A percentile compares a stretch with the other conserved stretches of the same genome.
These are phyloP conservation scores for Aspergillus homomorphus DNA, from an alignment of 495 filamentous ascomycete species.

Conservation along the genomic window DNA sequence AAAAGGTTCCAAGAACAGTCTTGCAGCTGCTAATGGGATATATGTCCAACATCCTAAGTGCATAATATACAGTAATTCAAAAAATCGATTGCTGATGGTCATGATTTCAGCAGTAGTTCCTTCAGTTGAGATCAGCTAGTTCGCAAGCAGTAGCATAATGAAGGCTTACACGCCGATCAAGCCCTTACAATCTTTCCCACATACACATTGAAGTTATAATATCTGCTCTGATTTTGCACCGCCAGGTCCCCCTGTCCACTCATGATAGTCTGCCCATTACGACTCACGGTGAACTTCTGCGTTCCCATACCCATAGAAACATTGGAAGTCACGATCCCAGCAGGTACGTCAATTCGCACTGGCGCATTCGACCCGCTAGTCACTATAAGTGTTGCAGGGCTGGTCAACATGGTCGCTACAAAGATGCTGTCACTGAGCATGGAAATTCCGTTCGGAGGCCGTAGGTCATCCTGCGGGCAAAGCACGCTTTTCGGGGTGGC, in stretches of 20 bases:
- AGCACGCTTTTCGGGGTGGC: conserved; percentile 37
- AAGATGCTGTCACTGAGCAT: conserved; percentile 47
- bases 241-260: conserved; percentile 42
- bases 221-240: conserved; percentile 46
- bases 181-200: conserved; percentile 13
- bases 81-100: too few relatives aligned
- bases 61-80: too few relatives aligned
- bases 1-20: too few relatives aligned
- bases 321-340: conserved; percentile 45
- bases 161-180: background rate
- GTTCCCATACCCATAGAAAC: conserved; percentile 50
- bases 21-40: too few relatives aligned
- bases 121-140: too few relatives aligned
- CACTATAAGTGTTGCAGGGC: conserved; percentile 42
- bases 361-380: conserved; percentile 35
- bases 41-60: too few relatives aligned
- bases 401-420: conserved; percentile 50
- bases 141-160: too few relatives aligned
- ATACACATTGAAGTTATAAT: conserved; percentile 62
- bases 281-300: conserved; percentile 48
- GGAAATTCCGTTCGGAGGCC: conserved; percentile 26
- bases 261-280: conserved; percentile 41
- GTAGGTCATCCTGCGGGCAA: conserved; percentile 23
- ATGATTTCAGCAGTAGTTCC: too few relatives aligned
- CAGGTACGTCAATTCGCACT: conserved; percentile 38